These are phyloP conservation scores for Helicocarpus griseus DNA, from an alignment of 2,329 filamentous ascomycete genomes.

Conservation along the genomic window DNA sequence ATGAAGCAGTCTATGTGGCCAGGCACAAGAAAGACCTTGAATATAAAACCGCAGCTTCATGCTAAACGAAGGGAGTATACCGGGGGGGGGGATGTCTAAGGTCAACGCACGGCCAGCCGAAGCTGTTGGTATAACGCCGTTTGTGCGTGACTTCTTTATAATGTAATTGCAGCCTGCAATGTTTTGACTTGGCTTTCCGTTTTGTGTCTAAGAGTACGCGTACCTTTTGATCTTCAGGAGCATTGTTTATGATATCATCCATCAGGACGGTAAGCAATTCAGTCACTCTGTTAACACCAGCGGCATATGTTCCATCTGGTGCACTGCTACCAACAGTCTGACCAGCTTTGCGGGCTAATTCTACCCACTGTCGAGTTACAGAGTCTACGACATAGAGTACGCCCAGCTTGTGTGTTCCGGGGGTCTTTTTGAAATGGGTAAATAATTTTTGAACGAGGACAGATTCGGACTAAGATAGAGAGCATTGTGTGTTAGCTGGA, in stretches of 20 bases:
- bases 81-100: not conserved
- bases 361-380: constrained; percentile 97
- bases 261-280: constrained; percentile 89
- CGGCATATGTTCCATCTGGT: constrained; percentile 84
- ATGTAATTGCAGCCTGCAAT: not conserved
- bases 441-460: constrained; percentile 92
- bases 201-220: constrained; percentile 35
- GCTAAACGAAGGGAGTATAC: constrained; percentile 2
- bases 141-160: not conserved
- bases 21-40: not conserved
- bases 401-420: constrained; percentile 91
- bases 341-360: constrained; percentile 78
- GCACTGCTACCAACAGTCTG: constrained; percentile 73
- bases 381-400: constrained; percentile 99
- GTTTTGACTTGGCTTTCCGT: not conserved
- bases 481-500: constrained; percentile 19
- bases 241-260: constrained; percentile 84
- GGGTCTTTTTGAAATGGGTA: constrained; percentile 93
- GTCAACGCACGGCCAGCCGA: not conserved
- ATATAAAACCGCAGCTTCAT: not conserved
- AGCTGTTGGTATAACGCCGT: not conserved
- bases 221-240: constrained; percentile 95
- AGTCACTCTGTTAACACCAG: constrained; percentile 91
- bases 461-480: constrained; percentile 64
- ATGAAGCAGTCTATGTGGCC: constrained; percentile 4